Evolutionary conservation across 106 monocot species (phyloP).

Genomic region (Allium sativum): DNA sequence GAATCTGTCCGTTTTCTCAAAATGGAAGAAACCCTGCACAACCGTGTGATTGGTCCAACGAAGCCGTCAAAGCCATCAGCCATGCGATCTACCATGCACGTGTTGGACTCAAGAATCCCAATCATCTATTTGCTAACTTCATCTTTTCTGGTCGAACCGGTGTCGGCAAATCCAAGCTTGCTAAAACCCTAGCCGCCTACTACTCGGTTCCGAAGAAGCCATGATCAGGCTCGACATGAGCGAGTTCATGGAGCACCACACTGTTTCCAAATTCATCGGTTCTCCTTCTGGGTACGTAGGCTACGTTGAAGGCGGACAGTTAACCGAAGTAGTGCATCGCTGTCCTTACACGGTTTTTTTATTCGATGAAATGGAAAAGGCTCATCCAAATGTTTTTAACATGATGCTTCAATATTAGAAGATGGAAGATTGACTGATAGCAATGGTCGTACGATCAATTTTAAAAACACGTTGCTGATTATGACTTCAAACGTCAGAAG

Average conservation of each 20-base stretch:
- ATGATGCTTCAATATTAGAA: constrained; percentile 78
- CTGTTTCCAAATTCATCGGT: constrained; percentile 66
- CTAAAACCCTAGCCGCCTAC: constrained; percentile 58
- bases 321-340: constrained; percentile 65
- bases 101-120: constrained; percentile 65
- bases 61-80: constrained; percentile 67
- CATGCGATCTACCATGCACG: constrained; percentile 66
- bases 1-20: constrained; percentile 63
- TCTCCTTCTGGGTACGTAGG: constrained; percentile 74
- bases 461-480: constrained; percentile 67
- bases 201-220: constrained; percentile 72
- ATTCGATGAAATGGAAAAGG: constrained; percentile 74
- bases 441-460: constrained; percentile 65
- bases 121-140: constrained; percentile 64
- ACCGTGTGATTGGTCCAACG: constrained; percentile 59
- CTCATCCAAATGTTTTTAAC: constrained; percentile 76
- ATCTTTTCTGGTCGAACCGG: constrained; percentile 78
- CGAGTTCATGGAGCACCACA: constrained; percentile 78
- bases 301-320: constrained; percentile 66
- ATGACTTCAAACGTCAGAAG: constrained; percentile 77
- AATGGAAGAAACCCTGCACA: constrained; percentile 75
- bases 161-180: constrained; percentile 65
- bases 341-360: constrained; percentile 66
- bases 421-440: constrained; percentile 68
- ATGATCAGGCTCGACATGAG: constrained; percentile 81